Evolutionary conservation across 352 stramenopile genomes (phyloP), one percentile per base, ranked within the genome.

Genomic region (Phytophthora ramorum): DNA sequence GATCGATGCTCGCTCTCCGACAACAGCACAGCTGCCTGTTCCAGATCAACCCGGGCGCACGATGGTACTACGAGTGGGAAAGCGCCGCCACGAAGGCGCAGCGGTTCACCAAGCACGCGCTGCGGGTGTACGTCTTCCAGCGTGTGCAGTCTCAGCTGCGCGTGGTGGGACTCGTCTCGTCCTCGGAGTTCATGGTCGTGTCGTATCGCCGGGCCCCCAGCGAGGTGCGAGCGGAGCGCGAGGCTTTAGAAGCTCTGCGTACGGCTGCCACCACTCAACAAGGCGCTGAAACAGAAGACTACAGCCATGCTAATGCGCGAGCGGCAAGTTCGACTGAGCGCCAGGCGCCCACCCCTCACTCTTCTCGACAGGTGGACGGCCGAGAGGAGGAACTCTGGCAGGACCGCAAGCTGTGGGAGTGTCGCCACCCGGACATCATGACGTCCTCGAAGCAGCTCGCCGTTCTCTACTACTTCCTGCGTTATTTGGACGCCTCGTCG

Each of bases 1-100:
- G 41, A 51, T 7, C 34, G 5, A 26, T 38, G 14, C 35, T 58
- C 38, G 20, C 22, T 49, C 49, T 50, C 41, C 26, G 10, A 12
- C 37, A 35, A 30, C 30, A 65, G 51, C 45, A 41, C 9, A 58
- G 52, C 41, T 65, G 54, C 6, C 9, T 87, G n/a, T 89, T 83
- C 55, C 58, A 84, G 66, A 80, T 91, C 70, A 91, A 88, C 47
- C 43, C 76, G 0, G 63, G 73, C 16, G 79, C 78, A 16, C 63
- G 79, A 16, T 91, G 83, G 83, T 91, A 90, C 63, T 91, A 91
- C 66, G 72, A 89, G 32, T 91, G 83, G 81, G 83, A 87, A 43
- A 90, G 79, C 50, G 83, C 69, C 1, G 78, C 79, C 38, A 91
- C 71, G 14, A 90, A 89, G 57, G 75, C 75, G 2, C 81, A 89